Percentiles rank a stretch among this genome's conserved stretches.
Conservation (phyloP, 2,329 filamentous ascomycete genomes). For the Huntiella savannae region DNA sequence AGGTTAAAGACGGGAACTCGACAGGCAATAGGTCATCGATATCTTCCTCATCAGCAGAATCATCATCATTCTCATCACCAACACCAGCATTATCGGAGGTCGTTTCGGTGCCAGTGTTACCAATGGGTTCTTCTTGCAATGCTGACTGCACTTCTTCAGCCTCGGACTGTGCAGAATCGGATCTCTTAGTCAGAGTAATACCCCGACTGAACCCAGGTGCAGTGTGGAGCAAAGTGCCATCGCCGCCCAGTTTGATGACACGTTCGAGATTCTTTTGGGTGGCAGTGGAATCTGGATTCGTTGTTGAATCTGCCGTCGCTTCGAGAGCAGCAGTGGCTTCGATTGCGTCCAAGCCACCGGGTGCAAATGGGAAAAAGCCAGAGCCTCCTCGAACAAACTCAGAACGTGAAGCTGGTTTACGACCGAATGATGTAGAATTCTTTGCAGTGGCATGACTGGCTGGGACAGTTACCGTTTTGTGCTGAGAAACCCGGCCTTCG, state of each 20-base stretch:
- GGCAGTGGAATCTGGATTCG: conserved; percentile 20
- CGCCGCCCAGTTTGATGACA: conserved; percentile 63
- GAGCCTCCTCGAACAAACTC: conserved; percentile 87
- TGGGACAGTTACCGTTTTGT: conserved; percentile 83
- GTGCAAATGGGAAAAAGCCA: conserved; percentile 86
- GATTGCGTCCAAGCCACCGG: conserved; percentile 71
- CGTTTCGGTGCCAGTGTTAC: not conserved
- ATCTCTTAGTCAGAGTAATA: conserved; percentile 43
- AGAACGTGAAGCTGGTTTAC: conserved; percentile 69
- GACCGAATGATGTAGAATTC: conserved; percentile 74
- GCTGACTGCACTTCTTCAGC: conserved; percentile 43
- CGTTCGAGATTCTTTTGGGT: conserved; percentile 46
- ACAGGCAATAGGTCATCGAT: conserved; percentile 79
- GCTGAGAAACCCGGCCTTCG: conserved; percentile 81
- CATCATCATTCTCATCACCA: conserved; percentile 14
- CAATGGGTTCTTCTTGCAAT: conserved; percentile 27
- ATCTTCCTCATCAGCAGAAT: conserved; percentile 31
- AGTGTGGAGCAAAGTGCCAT: conserved; percentile 60
- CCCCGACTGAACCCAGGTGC: conserved; percentile 71
- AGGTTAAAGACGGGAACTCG: conserved; percentile 81
- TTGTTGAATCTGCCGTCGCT: conserved; percentile 30
- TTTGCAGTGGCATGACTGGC: conserved; percentile 81
- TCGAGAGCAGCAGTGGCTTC: conserved; percentile 73
- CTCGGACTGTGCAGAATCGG: conserved; percentile 39
- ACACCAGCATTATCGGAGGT: not conserved